A percentile compares a stretch with the other conserved stretches of the same genome.
These are phyloP conservation scores for Rhizophagus sp. DNA, from an alignment of 192 early-diverging fungal species.

Conservation along the genomic window DNA sequence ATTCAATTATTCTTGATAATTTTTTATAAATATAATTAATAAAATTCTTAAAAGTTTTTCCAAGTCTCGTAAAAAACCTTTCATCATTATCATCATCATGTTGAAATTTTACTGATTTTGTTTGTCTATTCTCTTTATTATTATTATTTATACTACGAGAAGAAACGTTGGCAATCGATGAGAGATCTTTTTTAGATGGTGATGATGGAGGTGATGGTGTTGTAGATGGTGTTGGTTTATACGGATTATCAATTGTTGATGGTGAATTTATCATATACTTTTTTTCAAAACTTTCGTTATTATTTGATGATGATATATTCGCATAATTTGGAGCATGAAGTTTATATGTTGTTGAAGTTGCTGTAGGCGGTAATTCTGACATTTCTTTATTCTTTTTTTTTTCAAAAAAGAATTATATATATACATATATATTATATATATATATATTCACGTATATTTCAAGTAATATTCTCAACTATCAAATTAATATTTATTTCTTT, in stretches of 20 bases:
- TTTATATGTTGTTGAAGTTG: background rate
- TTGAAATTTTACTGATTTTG: background rate
- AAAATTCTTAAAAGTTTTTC: background rate
- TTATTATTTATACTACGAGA: background rate
- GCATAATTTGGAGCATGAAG: background rate
- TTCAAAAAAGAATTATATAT: no score
- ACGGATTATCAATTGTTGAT: no score
- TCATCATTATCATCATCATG: background rate
- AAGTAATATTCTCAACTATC: no score
- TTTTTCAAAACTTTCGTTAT: background rate
- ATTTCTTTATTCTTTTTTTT: background rate
- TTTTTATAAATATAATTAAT: background rate
- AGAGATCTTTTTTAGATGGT: background rate
- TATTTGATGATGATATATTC: background rate
- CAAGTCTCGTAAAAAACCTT: background rate
- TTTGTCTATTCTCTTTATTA: background rate
- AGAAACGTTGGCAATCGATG: background rate
- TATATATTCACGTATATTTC: no score
- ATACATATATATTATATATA: no score
- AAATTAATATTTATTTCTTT: no score
- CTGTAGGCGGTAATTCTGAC: background rate
- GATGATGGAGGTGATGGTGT: background rate
- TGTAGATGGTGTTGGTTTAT: no score
- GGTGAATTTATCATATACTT: background rate
- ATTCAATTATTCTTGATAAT: background rate